Evolutionary conservation across 2,329 filamentous ascomycete species (phyloP), one percentile per base, ranked within the genome.

Genomic region (Exophiala lecanii-corni): DNA sequence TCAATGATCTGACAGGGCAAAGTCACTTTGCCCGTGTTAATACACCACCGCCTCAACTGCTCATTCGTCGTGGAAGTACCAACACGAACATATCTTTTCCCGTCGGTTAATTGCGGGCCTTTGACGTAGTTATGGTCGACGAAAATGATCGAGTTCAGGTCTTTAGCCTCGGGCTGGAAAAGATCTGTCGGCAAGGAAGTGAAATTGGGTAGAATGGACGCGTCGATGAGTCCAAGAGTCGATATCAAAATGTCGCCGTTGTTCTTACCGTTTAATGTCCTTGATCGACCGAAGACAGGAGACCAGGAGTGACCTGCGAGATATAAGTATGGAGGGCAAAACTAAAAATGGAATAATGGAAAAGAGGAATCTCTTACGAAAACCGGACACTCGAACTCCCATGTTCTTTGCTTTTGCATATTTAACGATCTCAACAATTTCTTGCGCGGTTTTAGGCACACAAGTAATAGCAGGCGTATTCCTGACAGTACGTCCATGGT

Each of bases 1-100:
- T 72, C 62, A 45, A 72, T 69, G 16, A 70, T 66, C 51, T 74
- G 69, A 13, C 70, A 57, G 1, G 71, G 68, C 15, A 72, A 52
- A 0, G 66, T 61, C 61, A 66, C 68, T 13, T 63, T 60, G 16
- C 43, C 47, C 9, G 43, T 47, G 2, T 58, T 54, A 35, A 71
- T 59, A 15, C 66, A 62, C 70, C 69, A 74, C 19, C 66, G 59
- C 16, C 70, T 58, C 28, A 74, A 64, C 26, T 69, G 63, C 51
- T 74, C 69, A 48, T 70, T 71, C 1, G 70, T 72, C 2, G 69
- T 67, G 3, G 63, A 62, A 9, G 59, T 65, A 3, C 71, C 70
- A 13, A 73, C 57, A 36, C 68, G 59, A 21, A 65, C 65, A 12
- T 70, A 59, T 38, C 64, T 60, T 37, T 65, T 61, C 12, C 58